Base-by-base conservation (phyloP, 106 monocot genomes). In the Narthecium ossifragum region DNA sequence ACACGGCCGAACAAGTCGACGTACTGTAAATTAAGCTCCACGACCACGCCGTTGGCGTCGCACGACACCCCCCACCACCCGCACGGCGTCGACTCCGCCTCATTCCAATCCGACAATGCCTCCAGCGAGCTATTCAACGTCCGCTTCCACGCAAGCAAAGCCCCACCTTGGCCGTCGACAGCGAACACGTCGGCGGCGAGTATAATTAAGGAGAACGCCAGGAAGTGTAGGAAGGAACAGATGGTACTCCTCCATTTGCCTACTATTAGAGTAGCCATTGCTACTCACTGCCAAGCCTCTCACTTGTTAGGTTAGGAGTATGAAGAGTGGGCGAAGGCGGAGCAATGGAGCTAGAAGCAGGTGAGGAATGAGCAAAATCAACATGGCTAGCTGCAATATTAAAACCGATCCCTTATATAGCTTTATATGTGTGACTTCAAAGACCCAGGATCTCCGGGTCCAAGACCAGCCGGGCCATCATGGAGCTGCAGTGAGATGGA, bases 361-460 rank as follows among this genome's bases (percentile, higher is more conserved):
- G 34, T 61, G 54, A 34, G 18, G 68, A 28, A 26, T 63, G 36
- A 23, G 49, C 30, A 23, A 25, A 31, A 27, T 34, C 27, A 53
- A 27, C 29, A 53, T n/a, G 33, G 31, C 29, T 50, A 6, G 3
- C 15, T 10, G 2, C 24, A 51, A 15, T 63, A 21, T 45, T 50
- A 26, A 24, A 64, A 21, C 27, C 45, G 27, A 46, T 32, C n/a
- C n/a, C n/a, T n/a, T n/a, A n/a, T 29, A 14, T 13, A 39, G n/a
- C 3, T 20, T 28, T 50, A 34, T 17, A 36, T 9, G 6, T 8
- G 25, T 30, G 31, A 37, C 15, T 43, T 13, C 28, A 59, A 50
- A 63, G 57, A 28, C 46, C 57, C 71, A 75, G 71, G 73, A 75
- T 84, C 84, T 84, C 84, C 68, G 79, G 84, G 80, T 84, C 84